A percentile compares a stretch with the other conserved stretches of the same genome.
Evolutionary conservation across 805 yeast genomes (phyloP).

Genomic region (Ogataea allantospora): DNA sequence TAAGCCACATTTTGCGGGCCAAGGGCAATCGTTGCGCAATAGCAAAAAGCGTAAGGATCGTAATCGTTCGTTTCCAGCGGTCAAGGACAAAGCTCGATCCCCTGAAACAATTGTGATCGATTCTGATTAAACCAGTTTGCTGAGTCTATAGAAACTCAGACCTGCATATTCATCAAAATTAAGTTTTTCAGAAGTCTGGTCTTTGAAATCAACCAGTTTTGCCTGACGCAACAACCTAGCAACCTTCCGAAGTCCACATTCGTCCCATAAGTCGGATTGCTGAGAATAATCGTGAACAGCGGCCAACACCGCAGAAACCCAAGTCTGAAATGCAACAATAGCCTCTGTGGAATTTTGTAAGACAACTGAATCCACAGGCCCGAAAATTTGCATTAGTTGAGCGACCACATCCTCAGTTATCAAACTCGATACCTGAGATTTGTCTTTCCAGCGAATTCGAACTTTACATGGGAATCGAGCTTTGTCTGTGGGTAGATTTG

Average conservation of each 20-base stretch:
- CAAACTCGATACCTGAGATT: slow-evolving; percentile 34
- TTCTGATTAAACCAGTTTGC: slow-evolving; percentile 29
- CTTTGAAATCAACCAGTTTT: slow-evolving; percentile 15
- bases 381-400: slow-evolving; percentile 47
- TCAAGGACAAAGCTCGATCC: slow-evolving; percentile 62
- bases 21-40: slow-evolving; percentile 69
- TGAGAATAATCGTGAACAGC: slow-evolving; percentile 40
- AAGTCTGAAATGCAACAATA: slow-evolving; percentile 31
- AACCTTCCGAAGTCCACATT: slow-evolving; percentile 40
- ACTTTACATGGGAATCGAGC: slow-evolving; percentile 21
- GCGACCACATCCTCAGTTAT: slow-evolving; percentile 35
- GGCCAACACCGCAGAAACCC: slow-evolving; percentile 36
- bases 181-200: slow-evolving; percentile 8
- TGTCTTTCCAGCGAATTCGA: slow-evolving; percentile 46
- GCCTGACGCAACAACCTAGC: slow-evolving; percentile 45
- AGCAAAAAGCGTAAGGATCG: slow-evolving; percentile 59
- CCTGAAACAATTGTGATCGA: slow-evolving; percentile 85
- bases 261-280: slow-evolving; percentile 47
- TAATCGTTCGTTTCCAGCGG: slow-evolving; percentile 47
- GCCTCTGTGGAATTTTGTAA: slow-evolving; percentile 31
- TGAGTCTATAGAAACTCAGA: slow-evolving; percentile 17
- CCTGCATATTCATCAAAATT: slow-evolving; percentile 24
- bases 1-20: slow-evolving; percentile 49
- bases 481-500: slow-evolving; percentile 1
- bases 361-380: slow-evolving; percentile 30